Percentiles rank a stretch among this genome's conserved stretches.
These are phyloP conservation scores for Platismatia glauca DNA, from an alignment of 495 filamentous ascomycete species.

Conservation along the genomic window DNA sequence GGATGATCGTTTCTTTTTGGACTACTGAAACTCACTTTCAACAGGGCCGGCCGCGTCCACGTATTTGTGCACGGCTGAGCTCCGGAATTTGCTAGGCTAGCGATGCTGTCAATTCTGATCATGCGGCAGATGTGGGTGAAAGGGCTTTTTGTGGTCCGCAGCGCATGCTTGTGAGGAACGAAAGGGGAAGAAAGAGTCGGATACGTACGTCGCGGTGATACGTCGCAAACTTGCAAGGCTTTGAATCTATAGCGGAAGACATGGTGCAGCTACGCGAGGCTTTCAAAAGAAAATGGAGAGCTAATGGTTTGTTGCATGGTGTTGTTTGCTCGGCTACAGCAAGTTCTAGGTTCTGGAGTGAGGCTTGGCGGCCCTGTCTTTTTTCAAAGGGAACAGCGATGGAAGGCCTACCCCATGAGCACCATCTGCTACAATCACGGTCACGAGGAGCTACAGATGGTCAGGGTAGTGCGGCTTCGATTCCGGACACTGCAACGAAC, in stretches of 20 bases:
- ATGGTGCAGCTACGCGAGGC: neutral
- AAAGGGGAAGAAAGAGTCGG: neutral
- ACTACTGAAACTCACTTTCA: neutral
- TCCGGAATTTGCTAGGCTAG: neutral
- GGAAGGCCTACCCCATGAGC: neutral
- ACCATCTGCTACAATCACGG: neutral
- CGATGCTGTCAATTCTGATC: neutral
- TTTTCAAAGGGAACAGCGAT: neutral
- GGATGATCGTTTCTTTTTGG: neutral
- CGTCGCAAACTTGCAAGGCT: neutral
- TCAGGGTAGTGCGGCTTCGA: neutral
- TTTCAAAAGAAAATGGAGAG: neutral
- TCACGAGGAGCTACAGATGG: neutral
- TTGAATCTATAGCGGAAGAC: neutral
- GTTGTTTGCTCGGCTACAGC: slow-evolving; percentile 1
- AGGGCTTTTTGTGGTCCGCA: neutral
- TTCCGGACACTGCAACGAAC: neutral
- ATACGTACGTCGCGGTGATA: neutral
- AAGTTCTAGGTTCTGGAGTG: neutral
- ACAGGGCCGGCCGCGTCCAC: neutral
- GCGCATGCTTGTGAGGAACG: neutral
- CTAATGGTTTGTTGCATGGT: slow-evolving; percentile 6
- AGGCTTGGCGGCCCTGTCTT: neutral
- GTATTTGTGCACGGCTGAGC: neutral
- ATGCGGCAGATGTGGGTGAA: neutral